Evolutionary conservation across 148 eudicot species (phyloP), one percentile per base, ranked within the genome.

Genomic region (Agrostemma githago): DNA sequence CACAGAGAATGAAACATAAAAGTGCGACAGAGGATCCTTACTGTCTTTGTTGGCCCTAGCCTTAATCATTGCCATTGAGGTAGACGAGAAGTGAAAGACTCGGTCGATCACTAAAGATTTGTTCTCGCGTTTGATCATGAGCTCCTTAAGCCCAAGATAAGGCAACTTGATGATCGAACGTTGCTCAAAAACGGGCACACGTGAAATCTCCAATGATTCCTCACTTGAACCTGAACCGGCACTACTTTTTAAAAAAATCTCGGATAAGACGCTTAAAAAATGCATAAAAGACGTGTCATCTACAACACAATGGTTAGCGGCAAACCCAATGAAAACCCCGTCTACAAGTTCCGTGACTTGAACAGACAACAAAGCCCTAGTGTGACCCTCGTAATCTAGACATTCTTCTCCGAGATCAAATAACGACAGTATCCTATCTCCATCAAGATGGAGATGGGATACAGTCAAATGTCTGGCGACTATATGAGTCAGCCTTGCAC

Each of bases 221-320:
- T 12, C 39, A 20, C 6, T 62, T 3, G 1, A 4, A 3, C 10
- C 0, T 6, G 17, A 51, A 7, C 70, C 34, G 34, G 1, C 34
- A 26, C 0, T 26, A 26, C 34, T 26, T 26, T 26, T 26, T 0
- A 26, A 21, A 70, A 74, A 80, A 26, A 85, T 56, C 59, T 84
- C 81, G 1, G 90, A 83, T 38, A 87, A 81, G 2, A 79, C 53
- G n/a, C 83, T 81, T 78, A 90, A 79, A 74, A 90, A 90, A 66
- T 85, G 84, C 88, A 85, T 83, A 8, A 84, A 78, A 5, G 92
- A 82, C 0, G 88, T 83, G 4, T 89, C 96, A 53, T 90, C 96
- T 1, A 67, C 77, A 12, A 88, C 84, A 20, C 89, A 72, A 53
- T 90, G 92, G 70, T 85, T 90, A n/a, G 84, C 81, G 37, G 88